A percentile compares a stretch with the other conserved stretches of the same genome.
phyloP scores from a whole-genome alignment of 2,329 filamentous ascomycete species.

The Rutstroemia sydowiana region DNA sequence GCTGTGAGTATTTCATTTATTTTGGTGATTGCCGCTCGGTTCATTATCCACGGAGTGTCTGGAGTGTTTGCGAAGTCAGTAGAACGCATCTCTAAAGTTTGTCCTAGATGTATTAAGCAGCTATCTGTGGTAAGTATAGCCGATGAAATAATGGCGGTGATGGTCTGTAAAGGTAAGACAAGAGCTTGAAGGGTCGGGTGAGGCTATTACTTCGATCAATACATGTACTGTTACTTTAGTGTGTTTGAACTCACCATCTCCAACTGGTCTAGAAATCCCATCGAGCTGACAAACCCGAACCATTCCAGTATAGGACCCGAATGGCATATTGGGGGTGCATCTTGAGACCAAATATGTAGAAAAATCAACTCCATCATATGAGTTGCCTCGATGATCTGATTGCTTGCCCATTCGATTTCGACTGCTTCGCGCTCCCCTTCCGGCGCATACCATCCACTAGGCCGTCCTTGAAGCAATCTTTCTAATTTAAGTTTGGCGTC shows the following conservation, averaged over 20 bases:
- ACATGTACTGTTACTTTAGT: neutral
- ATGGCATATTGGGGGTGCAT: conserved; percentile 43
- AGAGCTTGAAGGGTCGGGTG: conserved; percentile 32
- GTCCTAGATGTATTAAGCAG: conserved; percentile 14
- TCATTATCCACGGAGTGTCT: conserved; percentile 57
- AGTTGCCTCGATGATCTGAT: conserved; percentile 60
- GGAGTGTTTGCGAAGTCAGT: conserved; percentile 22
- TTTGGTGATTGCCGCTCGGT: conserved; percentile 60
- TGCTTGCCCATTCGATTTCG: conserved; percentile 53
- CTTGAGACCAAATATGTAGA: conserved; percentile 55
- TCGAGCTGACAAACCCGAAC: conserved; percentile 60
- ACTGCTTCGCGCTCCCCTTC: conserved; percentile 44
- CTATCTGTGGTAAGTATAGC: conserved; percentile 53
- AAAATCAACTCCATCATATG: conserved; percentile 70
- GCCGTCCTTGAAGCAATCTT: conserved; percentile 24
- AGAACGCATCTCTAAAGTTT: conserved; percentile 32
- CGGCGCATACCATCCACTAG: conserved; percentile 39
- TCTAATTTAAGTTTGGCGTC: conserved; percentile 42
- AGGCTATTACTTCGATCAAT: conserved; percentile 9
- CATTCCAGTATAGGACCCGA: conserved; percentile 57
- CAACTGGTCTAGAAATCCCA: conserved; percentile 62
- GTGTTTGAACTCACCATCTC: conserved; percentile 36
- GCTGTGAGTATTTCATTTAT: conserved; percentile 65
- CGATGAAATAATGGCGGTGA: conserved; percentile 64
- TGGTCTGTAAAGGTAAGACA: conserved; percentile 57